Base-by-base conservation (phyloP, 2,329 filamentous ascomycete species). In the Ceratocystis albifundus region DNA sequence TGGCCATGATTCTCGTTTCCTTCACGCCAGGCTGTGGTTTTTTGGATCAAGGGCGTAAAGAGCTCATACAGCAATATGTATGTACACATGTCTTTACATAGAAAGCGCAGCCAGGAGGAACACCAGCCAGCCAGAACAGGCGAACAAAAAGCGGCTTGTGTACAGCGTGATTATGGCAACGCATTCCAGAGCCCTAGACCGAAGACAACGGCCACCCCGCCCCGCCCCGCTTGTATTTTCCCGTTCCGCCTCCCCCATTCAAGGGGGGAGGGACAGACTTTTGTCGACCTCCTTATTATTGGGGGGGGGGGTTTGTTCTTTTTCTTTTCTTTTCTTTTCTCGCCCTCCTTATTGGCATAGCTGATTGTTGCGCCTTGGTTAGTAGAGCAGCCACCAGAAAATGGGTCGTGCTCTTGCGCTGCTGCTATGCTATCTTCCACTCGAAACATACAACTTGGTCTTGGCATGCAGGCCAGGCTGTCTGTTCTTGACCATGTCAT, bases 171-270 rank as follows among this genome's bases (percentile, higher is more conserved):
- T 17, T 36, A 59, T 59, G 8, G 55, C 55, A 59, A 59, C 55
- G 55, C 15, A 59, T 32, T 59, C 55, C 55, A 59, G 4, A 57
- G 22, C 12, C 22, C 4, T n/a, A 10, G 28, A 8, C 28, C 55
- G 55, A 59, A 8, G 25, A 20, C 55, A 36, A 20, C 55, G 25
- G 55, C 17, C 55, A n/a, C 28, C 20, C 53, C 53, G 53, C 55
- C 30, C 55, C 55, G 55, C 55, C 55, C 55, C 55, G 55, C 28
- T 36, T 25, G 28, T 36, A 30, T 36, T 57, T 20, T n/a, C 22
- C 55, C 15, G 28, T 59, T 59, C 55, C 28, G 55, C 55, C 15
- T 28, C 48, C 48, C 46, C 48, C 48, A n/a, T 59, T 59, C 17
- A 17, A 36, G 25, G 28, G 46, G 46, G 46, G 20, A n/a, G 46